phyloP scores from a whole-genome alignment of 2,329 filamentous ascomycete genomes.

The Magnaporthales sp. region DNA sequence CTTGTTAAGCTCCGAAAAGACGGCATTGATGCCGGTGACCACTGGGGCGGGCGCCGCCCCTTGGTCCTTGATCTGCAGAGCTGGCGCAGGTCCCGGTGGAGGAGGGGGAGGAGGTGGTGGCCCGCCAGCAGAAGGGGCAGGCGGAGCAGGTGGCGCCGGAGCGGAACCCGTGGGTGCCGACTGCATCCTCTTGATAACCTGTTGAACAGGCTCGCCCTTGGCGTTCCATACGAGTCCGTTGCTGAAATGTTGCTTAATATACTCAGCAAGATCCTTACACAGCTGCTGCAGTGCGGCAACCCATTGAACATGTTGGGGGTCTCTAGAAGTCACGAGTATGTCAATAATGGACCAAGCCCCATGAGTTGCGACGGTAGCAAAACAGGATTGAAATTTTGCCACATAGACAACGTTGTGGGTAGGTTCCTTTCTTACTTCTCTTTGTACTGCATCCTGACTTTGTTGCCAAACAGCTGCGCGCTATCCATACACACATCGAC shows the following conservation, averaged over 20 bases:
- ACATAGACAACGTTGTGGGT: no score
- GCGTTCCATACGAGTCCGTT: slow-evolving; percentile 82
- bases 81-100: slow-evolving; percentile 60
- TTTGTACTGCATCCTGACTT: slow-evolving; percentile 85
- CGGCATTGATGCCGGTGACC: slow-evolving; percentile 65
- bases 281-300: slow-evolving; percentile 87
- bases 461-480: slow-evolving; percentile 90
- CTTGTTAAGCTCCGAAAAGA: slow-evolving; percentile 87
- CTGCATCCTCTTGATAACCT: slow-evolving; percentile 53
- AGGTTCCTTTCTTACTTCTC: slow-evolving; percentile 39
- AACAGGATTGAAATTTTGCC: no score
- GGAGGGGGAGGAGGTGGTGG: slow-evolving; percentile 61
- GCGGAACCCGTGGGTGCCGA: slow-evolving; percentile 29
- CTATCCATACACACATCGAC: slow-evolving; percentile 76
- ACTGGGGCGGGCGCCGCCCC: slow-evolving; percentile 33
- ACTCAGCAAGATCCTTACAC: slow-evolving; percentile 74
- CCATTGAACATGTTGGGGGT: slow-evolving; percentile 76
- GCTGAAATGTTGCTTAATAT: slow-evolving; percentile 75
- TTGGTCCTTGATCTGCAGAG: slow-evolving; percentile 48
- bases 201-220: slow-evolving; percentile 62
- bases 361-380: not conserved
- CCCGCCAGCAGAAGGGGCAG: slow-evolving; percentile 41
- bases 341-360: slow-evolving; percentile 7
- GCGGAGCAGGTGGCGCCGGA: slow-evolving; percentile 37
- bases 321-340: slow-evolving; percentile 36